Base-by-base conservation (phyloP, 345 rosid genomes). In the Garcia nutans region DNA sequence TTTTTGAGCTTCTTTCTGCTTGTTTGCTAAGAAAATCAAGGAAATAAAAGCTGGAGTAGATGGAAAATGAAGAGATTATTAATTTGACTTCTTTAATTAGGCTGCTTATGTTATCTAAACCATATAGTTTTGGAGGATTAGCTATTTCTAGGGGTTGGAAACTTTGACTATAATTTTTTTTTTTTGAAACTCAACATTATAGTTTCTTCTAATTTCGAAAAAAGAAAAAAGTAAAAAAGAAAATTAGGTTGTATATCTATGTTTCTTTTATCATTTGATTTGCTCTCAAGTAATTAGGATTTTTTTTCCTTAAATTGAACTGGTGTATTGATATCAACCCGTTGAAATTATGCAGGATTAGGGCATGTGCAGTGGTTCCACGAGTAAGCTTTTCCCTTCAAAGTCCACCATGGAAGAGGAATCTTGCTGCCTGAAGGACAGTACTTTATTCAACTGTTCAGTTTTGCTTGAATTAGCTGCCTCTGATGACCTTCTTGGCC, bases 381-480 rank as follows among this genome's bases (percentile, higher is more conserved):
- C 82, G 79, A 81, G 79, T 79, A 73, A 80, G 42, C 58, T 82
- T 58, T 66, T 75, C 83, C 71, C 81, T 33, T 78, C 89, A 68
- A 76, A 79, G 45, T 57, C 77, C 64, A 63, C 55, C 79, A 84
- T 92, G 86, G 96, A 90, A 74, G 82, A 77, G 44, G 86, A 86
- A 68, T 75, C 76, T 49, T 57, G 50, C 65, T 79, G 61, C 50
- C 78, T 37, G 70, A 87, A 86, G 50, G 83, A 78, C 55, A 82
- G 69, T 64, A 62, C 45, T 26, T 70, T 33, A 17, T 57, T 52
- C 22, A 80, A 60, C 64, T 72, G 76, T 76, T 86, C 91, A 44
- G 58, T 88, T 84, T 87, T 95, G 78, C 97, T 95, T 5, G 99
- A 95, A 74, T 85, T 91, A 28, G 84, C 96, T 0, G 97, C 97